Evolutionary conservation across 2,329 filamentous ascomycete species (phyloP).

Genomic region (Tolypocladium sp.): DNA sequence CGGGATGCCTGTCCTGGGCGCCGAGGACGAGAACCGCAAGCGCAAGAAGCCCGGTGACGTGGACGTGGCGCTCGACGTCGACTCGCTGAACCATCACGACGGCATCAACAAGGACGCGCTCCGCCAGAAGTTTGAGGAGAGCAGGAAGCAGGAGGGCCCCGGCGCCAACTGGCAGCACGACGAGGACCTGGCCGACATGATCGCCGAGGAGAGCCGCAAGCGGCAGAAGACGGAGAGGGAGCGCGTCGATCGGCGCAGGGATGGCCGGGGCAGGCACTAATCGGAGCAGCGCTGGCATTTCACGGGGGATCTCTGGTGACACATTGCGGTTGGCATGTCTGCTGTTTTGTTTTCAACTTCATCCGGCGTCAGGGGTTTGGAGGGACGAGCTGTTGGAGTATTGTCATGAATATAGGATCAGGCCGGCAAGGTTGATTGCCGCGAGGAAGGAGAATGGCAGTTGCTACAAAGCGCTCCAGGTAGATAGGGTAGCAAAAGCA

Average conservation of each 20-base stretch:
- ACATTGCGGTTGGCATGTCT: background rate
- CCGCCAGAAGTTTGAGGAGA: constrained; percentile 69
- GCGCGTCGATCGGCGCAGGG: constrained; percentile 56
- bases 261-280: constrained; percentile 42
- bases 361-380: background rate
- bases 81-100: constrained; percentile 64
- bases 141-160: constrained; percentile 52
- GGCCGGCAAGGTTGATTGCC: background rate
- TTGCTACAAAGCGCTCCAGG: background rate
- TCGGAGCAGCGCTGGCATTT: background rate
- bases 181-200: constrained; percentile 92
- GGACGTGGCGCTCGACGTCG: constrained; percentile 83
- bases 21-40: constrained; percentile 69
- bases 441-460: background rate
- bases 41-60: constrained; percentile 95
- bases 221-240: constrained; percentile 82
- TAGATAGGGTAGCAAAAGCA: background rate
- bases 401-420: background rate
- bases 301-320: background rate
- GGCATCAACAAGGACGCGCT: constrained; percentile 80
- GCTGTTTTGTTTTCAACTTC: no score
- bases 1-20: constrained; percentile 65
- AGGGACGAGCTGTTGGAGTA: background rate
- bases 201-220: constrained; percentile 86
- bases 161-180: constrained; percentile 66